These are phyloP conservation scores for Hypoxylon intermedium DNA, from an alignment of 495 filamentous ascomycete genomes.

Conservation along the genomic window DNA sequence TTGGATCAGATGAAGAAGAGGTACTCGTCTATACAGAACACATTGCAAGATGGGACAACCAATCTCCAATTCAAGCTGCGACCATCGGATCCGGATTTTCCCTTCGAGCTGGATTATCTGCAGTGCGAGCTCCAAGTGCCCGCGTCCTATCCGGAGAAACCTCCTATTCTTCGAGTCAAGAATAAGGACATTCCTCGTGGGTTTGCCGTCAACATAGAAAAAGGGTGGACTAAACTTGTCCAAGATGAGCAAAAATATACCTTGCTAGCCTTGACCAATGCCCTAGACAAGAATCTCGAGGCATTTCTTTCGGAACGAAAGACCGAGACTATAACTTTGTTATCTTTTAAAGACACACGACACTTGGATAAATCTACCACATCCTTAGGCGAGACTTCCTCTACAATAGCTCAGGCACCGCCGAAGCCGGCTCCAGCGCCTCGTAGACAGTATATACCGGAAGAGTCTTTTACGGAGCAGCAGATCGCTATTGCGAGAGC, in stretches of 20 bases:
- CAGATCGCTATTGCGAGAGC: conserved; percentile 69
- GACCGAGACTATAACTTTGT: conserved; percentile 78
- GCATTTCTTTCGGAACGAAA: conserved; percentile 72
- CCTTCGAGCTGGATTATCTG: conserved; percentile 76
- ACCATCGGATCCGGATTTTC: conserved; percentile 89
- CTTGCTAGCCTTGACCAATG: conserved; percentile 72
- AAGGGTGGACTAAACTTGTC: conserved; percentile 75
- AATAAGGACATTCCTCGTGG: conserved; percentile 82
- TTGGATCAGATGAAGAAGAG: conserved; percentile 76
- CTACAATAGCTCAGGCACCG: conserved; percentile 57
- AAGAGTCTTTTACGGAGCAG: conserved; percentile 58
- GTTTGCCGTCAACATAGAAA: conserved; percentile 81
- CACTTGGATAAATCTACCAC: conserved; percentile 40
- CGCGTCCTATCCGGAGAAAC: conserved; percentile 61
- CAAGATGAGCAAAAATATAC: conserved; percentile 63
- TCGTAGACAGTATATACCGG: conserved; percentile 44
- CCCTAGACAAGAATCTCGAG: conserved; percentile 78
- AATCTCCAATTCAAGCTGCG: conserved; percentile 67
- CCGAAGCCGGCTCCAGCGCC: conserved; percentile 44
- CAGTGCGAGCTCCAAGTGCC: conserved; percentile 77
- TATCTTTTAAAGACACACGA: conserved; percentile 67
- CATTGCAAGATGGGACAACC: conserved; percentile 57
- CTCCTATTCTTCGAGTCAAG: conserved; percentile 67
- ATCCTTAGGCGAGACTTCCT: conserved; percentile 46
- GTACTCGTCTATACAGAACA: conserved; percentile 67